Conservation (phyloP, 1,284 basidiomycete genomes). For the Pseudozyma flocculosa region DNA sequence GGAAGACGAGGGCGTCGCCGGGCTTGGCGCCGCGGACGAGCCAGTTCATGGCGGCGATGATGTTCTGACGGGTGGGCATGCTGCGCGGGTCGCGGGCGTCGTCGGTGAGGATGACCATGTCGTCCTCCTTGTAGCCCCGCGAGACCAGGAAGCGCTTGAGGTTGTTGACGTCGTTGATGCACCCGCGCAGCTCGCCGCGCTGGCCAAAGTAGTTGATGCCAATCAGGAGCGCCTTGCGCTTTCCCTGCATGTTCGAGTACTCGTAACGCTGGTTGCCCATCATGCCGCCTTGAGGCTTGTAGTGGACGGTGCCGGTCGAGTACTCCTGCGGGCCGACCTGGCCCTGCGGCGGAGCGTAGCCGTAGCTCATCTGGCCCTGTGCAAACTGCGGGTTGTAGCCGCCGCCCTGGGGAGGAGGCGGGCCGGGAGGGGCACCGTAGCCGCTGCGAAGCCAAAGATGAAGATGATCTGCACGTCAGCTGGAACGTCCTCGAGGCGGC, state of each 20-base stretch:
- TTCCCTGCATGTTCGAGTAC: slow-evolving; percentile 55
- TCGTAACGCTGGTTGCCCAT: slow-evolving; percentile 48
- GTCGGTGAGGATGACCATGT: slow-evolving; percentile 58
- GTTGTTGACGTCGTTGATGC: slow-evolving; percentile 57
- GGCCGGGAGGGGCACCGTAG: too few relatives aligned
- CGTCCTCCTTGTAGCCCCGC: slow-evolving; percentile 55
- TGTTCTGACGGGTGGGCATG: slow-evolving; percentile 56
- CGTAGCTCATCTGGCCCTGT: slow-evolving; percentile 36
- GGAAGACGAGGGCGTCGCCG: slow-evolving; percentile 58
- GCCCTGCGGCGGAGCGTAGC: slow-evolving; percentile 24
- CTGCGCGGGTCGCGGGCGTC: slow-evolving; percentile 45
- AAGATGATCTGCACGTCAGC: too few relatives aligned
- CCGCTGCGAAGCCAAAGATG: too few relatives aligned
- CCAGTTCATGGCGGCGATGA: slow-evolving; percentile 58
- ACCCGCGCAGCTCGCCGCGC: slow-evolving; percentile 51
- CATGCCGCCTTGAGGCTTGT: slow-evolving; percentile 48
- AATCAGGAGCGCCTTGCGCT: slow-evolving; percentile 56
- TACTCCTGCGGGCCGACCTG: slow-evolving; percentile 48
- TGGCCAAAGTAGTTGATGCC: slow-evolving; percentile 56
- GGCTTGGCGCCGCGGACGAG: slow-evolving; percentile 50
- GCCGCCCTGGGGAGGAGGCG: too few relatives aligned
- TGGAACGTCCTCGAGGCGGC: too few relatives aligned
- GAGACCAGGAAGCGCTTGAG: slow-evolving; percentile 52
- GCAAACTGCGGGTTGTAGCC: slow-evolving; percentile 11
- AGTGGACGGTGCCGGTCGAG: slow-evolving; percentile 38